These are phyloP conservation scores for Phytophthora fragariaefolia DNA, from an alignment of 352 stramenopile genomes.

Conservation along the genomic window DNA sequence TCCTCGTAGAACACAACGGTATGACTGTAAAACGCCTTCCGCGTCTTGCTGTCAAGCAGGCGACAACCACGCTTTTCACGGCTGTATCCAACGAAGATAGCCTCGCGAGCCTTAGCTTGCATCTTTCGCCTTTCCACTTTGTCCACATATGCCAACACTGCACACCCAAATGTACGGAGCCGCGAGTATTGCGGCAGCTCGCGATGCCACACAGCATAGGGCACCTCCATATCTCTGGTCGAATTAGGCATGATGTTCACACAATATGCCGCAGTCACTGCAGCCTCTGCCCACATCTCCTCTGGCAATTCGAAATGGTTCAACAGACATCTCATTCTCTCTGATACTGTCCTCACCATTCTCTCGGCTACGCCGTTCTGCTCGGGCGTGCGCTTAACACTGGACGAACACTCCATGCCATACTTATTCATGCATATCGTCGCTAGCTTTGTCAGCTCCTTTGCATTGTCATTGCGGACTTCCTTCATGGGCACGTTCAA, in stretches of 20 bases:
- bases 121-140: constrained; percentile 21
- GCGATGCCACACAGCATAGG: constrained; percentile 17
- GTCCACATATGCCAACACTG: constrained; percentile 11
- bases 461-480: constrained; percentile 21
- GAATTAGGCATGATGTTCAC: constrained; percentile 26
- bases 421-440: constrained; percentile 9
- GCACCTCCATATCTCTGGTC: constrained; percentile 9
- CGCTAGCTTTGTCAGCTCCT: constrained; percentile 16
- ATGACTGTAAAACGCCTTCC: constrained; percentile 8
- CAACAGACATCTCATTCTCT: constrained; percentile 27
- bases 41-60: constrained; percentile 1
- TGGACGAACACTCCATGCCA: constrained; percentile 23
- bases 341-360: constrained; percentile 22
- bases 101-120: constrained; percentile 8
- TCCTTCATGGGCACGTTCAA: constrained; percentile 23
- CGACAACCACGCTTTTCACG: constrained; percentile 9
- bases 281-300: constrained; percentile 26
- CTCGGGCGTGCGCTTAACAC: constrained; percentile 28
- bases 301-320: constrained; percentile 24
- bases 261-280: constrained; percentile 18
- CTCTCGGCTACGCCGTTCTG: constrained; percentile 32
- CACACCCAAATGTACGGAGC: constrained; percentile 14
- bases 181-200: constrained; percentile 6
- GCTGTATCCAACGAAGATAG: constrained; percentile 7
- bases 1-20: constrained; percentile 13